Conservation (phyloP, 2,329 filamentous ascomycete species). For the Capronia americana region DNA sequence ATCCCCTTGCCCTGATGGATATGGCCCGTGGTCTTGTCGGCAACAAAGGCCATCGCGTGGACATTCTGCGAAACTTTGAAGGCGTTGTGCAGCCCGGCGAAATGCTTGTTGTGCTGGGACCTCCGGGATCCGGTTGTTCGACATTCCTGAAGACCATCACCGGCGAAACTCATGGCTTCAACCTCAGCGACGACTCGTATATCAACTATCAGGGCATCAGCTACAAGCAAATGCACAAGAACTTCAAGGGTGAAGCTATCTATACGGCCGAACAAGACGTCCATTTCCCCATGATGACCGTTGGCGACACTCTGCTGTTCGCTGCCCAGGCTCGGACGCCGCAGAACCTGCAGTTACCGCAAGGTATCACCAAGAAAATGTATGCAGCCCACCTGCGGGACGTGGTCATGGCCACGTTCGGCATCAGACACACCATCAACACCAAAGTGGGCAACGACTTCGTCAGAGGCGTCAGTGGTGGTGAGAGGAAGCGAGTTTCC, state of each 20-base stretch:
- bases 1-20: constrained; percentile 43
- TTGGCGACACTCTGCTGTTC: constrained; percentile 63
- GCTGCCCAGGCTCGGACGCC: constrained; percentile 62
- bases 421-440: constrained; percentile 59
- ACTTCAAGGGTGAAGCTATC: constrained; percentile 83
- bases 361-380: constrained; percentile 51
- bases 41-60: constrained; percentile 27
- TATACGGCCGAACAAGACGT: constrained; percentile 86
- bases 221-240: constrained; percentile 63
- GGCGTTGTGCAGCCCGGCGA: constrained; percentile 42
- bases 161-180: constrained; percentile 81
- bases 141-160: constrained; percentile 85
- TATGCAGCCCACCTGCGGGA: constrained; percentile 51
- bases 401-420: constrained; percentile 54
- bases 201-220: constrained; percentile 75
- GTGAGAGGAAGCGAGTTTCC: constrained; percentile 66
- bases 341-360: constrained; percentile 48
- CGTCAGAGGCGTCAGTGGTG: constrained; percentile 67
- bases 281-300: constrained; percentile 77
- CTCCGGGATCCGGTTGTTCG: constrained; percentile 65
- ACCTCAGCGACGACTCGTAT: constrained; percentile 71
- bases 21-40: constrained; percentile 35
- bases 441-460: constrained; percentile 63
- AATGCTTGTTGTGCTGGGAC: constrained; percentile 50
- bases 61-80: constrained; percentile 40